Evolutionary conservation across 208 protist species (phyloP).

Genomic region (Naegleria gruberi): DNA sequence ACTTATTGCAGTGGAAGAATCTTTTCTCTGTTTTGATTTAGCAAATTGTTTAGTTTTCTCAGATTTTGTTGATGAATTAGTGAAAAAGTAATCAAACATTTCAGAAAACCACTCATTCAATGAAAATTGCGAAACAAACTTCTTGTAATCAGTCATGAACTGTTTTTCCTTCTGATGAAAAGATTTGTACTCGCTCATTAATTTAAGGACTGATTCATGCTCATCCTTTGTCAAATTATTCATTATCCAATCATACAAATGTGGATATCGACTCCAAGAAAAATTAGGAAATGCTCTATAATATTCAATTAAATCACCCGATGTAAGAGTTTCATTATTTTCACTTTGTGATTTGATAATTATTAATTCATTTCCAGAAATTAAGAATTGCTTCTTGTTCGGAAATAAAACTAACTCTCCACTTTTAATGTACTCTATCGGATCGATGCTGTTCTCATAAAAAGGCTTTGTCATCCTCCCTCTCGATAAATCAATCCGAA

Average conservation of each 20-base stretch:
- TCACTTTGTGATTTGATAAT: not conserved
- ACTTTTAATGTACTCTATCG: not conserved
- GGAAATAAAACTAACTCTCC: not conserved
- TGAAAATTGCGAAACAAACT: not conserved
- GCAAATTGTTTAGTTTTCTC: too few species aligned
- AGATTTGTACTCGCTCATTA: not conserved
- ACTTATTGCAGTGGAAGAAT: not conserved
- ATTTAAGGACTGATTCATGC: not conserved
- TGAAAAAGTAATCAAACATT: too few species aligned
- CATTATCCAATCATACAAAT: not conserved
- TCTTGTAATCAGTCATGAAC: not conserved
- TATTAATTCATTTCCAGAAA: not conserved
- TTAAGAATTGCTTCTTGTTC: not conserved
- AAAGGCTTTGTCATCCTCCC: not conserved
- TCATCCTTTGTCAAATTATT: not conserved
- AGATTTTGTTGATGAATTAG: too few species aligned
- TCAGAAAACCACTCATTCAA: not conserved
- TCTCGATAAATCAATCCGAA: not conserved
- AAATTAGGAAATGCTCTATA: constrained; percentile 11
- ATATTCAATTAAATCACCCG: constrained; percentile 7
- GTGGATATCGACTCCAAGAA: not conserved
- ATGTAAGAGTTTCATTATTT: too few species aligned
- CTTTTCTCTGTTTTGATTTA: too few species aligned
- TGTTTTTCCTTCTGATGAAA: not conserved
- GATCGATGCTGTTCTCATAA: not conserved